These are phyloP conservation scores for Dactylellina cionopaga DNA, from an alignment of 2,329 filamentous ascomycete species.

Conservation along the genomic window DNA sequence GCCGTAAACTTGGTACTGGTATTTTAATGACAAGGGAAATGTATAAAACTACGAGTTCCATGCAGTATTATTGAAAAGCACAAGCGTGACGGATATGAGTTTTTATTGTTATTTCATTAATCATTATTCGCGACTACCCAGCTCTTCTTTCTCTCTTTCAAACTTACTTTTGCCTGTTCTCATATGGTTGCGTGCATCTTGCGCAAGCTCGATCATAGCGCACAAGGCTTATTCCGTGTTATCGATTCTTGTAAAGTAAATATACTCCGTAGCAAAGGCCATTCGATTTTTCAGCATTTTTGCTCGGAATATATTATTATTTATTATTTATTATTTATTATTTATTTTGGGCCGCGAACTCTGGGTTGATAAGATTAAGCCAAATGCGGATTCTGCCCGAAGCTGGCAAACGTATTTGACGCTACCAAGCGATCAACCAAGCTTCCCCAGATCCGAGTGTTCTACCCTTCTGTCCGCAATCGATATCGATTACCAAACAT, in stretches of 20 bases:
- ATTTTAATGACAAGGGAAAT: no score
- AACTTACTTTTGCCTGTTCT: no score
- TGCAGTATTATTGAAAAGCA: constrained; percentile 1
- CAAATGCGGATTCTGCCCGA: constrained; percentile 25
- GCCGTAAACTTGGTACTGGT: no score
- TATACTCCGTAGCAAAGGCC: constrained; percentile 2
- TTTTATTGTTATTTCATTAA: background rate
- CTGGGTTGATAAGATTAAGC: no score
- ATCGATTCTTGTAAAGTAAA: constrained; percentile 15
- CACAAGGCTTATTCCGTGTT: no score
- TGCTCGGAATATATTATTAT: background rate
- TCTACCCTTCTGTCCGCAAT: background rate
- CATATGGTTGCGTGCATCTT: background rate
- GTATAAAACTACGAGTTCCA: no score
- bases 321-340: no score
- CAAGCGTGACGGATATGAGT: constrained; percentile 7
- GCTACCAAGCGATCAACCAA: constrained; percentile 11
- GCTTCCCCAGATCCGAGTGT: constrained; percentile 51
- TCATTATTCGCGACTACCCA: background rate
- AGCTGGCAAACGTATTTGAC: constrained; percentile 15
- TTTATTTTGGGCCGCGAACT: no score
- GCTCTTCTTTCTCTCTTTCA: background rate
- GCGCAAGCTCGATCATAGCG: background rate
- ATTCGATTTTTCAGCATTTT: constrained; percentile 4
- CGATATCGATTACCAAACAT: background rate